phyloP scores from a whole-genome alignment of 192 early-diverging fungal species.

The Gigaspora rosea region DNA sequence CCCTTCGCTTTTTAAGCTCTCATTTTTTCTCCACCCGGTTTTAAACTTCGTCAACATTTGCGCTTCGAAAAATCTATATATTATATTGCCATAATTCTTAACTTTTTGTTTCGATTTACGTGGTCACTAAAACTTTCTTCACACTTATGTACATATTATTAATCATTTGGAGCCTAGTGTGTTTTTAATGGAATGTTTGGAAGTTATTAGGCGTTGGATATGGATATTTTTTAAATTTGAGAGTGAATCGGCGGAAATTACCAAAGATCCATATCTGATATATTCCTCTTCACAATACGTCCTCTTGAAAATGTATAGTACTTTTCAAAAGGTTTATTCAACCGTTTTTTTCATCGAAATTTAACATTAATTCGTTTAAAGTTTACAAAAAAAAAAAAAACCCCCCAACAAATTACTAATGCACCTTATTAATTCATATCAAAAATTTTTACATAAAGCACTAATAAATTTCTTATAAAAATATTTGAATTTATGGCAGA shows the following conservation, averaged over 20 bases:
- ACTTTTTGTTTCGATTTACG: conserved; percentile 80
- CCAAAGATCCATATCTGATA: too few species aligned
- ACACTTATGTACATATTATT: conserved; percentile 56
- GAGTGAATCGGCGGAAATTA: conserved; percentile 65
- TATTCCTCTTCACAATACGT: too few species aligned
- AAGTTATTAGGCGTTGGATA: conserved; percentile 86
- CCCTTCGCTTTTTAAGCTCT: conserved; percentile 39
- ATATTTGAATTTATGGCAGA: too few species aligned
- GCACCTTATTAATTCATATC: too few species aligned
- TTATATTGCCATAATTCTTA: conserved; percentile 75
- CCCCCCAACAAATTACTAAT: too few species aligned
- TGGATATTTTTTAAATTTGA: conserved; percentile 96
- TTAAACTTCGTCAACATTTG: conserved; percentile 62
- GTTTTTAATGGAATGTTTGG: conserved; percentile 76
- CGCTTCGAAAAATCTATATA: conserved; percentile 72
- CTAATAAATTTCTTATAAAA: too few species aligned
- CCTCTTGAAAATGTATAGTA: too few species aligned
- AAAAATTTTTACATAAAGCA: too few species aligned
- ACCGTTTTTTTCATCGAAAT: too few species aligned
- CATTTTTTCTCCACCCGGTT: conserved; percentile 41
- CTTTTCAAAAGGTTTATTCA: too few species aligned
- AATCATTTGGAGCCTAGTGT: conserved; percentile 69
- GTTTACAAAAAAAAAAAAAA: too few species aligned
- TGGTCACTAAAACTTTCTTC: conserved; percentile 81
- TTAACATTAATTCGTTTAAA: too few species aligned